A percentile compares a stretch with the other conserved stretches of the same genome.
Conservation (phyloP, 768 basidiomycete species). For the Suillus variegatus region DNA sequence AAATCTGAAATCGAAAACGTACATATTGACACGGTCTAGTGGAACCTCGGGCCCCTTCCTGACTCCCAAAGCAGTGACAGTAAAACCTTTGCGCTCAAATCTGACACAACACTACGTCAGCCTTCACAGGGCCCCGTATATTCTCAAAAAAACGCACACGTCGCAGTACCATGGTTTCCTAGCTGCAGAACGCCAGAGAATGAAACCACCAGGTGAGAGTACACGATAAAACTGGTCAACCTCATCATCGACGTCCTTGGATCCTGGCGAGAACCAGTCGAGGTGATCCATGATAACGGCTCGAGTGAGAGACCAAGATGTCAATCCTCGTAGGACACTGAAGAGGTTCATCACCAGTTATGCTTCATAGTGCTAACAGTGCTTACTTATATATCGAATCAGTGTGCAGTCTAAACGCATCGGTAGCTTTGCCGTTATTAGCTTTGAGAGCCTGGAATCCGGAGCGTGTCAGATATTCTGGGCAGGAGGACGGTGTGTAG, state of each 20-base stretch:
- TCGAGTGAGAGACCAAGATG: constrained; percentile 53
- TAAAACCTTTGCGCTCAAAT: constrained; percentile 56
- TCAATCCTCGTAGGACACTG: constrained; percentile 48
- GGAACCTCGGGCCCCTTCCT: constrained; percentile 48
- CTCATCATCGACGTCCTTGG: constrained; percentile 52
- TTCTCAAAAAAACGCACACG: constrained; percentile 31
- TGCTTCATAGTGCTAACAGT: background rate
- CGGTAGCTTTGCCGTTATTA: constrained; percentile 43
- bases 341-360: background rate
- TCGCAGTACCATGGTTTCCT: constrained; percentile 67
- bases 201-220: constrained; percentile 56
- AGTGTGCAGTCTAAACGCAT: constrained; percentile 70
- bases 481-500: constrained; percentile 61
- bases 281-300: constrained; percentile 74
- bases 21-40: constrained; percentile 76
- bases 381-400: constrained; percentile 67
- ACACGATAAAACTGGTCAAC: constrained; percentile 55
- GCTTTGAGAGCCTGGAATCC: constrained; percentile 60
- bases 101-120: constrained; percentile 22
- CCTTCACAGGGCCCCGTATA: background rate
- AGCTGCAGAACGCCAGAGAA: constrained; percentile 68
- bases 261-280: constrained; percentile 56
- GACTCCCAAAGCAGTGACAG: constrained; percentile 51
- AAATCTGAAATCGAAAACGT: constrained; percentile 18
- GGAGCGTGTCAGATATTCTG: constrained; percentile 60